phyloP scores from a whole-genome alignment of 176 grass and related monocot genomes.

The Eleusine indica region DNA sequence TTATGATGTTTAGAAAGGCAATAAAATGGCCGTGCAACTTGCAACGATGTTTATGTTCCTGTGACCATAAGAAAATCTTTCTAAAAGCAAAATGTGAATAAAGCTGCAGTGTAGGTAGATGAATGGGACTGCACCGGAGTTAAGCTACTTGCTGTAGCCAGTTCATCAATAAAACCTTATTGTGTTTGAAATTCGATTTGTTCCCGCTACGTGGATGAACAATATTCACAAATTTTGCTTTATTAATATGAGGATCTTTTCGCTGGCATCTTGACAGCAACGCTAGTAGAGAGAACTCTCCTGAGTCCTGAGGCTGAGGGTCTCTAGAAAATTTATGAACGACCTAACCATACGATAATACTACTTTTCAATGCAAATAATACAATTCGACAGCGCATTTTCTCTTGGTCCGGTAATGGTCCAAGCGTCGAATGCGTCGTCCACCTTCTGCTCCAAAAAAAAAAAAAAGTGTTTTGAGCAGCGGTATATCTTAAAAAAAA shows the following conservation, averaged over 20 bases:
- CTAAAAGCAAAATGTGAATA: background rate
- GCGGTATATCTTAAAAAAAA: background rate
- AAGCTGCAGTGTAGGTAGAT: background rate
- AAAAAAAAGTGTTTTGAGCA: background rate
- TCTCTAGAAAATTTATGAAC: background rate
- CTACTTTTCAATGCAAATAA: background rate
- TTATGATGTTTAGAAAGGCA: slow-evolving; percentile 5
- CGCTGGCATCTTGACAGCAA: background rate
- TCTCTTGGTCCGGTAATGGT: background rate
- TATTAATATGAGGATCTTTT: background rate
- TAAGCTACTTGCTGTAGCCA: background rate
- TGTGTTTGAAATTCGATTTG: background rate
- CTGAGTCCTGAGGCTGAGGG: background rate
- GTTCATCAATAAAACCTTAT: background rate
- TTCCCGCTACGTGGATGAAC: background rate
- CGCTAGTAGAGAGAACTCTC: background rate
- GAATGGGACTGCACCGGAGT: background rate
- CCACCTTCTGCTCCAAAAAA: background rate
- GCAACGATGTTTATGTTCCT: background rate
- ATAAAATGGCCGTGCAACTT: background rate
- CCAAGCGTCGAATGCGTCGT: slow-evolving; percentile 1
- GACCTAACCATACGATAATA: background rate
- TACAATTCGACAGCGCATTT: background rate
- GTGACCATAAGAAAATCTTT: background rate
- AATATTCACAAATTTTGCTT: background rate